These are phyloP conservation scores for Silene noctiflora DNA, from an alignment of 179 eudicot genomes.

Conservation along the genomic window DNA sequence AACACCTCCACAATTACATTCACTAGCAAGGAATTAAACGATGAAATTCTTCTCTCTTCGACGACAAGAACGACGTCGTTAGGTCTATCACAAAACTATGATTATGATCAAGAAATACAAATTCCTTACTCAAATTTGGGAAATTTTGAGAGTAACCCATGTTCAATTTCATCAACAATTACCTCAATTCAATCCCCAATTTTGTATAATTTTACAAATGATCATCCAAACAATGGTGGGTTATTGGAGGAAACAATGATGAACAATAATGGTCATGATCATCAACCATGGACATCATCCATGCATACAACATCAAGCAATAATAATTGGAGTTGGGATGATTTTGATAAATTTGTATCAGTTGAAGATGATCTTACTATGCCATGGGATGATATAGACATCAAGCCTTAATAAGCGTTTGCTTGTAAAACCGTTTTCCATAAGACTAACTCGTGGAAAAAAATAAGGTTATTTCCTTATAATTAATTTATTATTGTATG, in stretches of 20 bases:
- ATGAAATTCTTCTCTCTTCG: conserved; percentile 27
- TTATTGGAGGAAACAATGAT: conserved; percentile 29
- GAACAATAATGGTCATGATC: conserved; percentile 7
- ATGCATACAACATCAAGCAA: conserved; percentile 10
- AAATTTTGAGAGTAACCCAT: conserved; percentile 42
- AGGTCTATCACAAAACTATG: conserved; percentile 11
- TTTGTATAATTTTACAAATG: conserved; percentile 28
- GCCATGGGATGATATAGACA: conserved; percentile 52
- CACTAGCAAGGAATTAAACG: conserved; percentile 19
- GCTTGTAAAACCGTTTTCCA: too few species aligned
- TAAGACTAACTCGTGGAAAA: background rate
- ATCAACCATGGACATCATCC: conserved; percentile 1
- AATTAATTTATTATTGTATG: too few species aligned
- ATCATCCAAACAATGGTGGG: conserved; percentile 18
- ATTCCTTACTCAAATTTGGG: conserved; percentile 43
- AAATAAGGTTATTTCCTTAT: background rate
- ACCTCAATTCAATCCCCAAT: conserved; percentile 30
- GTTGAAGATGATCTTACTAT: conserved; percentile 44
- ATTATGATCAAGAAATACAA: conserved; percentile 31
- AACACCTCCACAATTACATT: conserved; percentile 25
- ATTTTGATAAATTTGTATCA: conserved; percentile 46
- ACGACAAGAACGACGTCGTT: background rate
- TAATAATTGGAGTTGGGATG: conserved; percentile 67
- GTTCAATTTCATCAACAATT: conserved; percentile 29
- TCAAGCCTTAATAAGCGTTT: conserved; percentile 42